These are phyloP conservation scores for Jamesozyma piceae DNA, from an alignment of 805 yeast species.

Conservation along the genomic window DNA sequence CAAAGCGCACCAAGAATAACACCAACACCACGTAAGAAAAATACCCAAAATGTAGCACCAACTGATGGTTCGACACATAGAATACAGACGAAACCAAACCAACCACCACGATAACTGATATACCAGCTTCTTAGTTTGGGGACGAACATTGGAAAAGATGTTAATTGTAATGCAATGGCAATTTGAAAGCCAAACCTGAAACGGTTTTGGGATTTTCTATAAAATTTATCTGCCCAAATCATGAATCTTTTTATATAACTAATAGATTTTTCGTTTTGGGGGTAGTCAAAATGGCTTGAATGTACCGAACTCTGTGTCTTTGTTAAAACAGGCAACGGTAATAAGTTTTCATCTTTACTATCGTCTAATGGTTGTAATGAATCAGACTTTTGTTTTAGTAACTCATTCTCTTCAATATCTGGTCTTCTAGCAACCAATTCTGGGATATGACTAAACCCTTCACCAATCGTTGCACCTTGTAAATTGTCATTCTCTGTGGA, in stretches of 20 bases:
- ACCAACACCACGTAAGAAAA: constrained; percentile 40
- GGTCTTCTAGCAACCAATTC: constrained; percentile 20
- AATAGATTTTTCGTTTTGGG: not conserved
- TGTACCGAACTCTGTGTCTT: not conserved
- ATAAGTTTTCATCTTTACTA: not conserved
- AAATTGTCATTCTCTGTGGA: constrained; percentile 32
- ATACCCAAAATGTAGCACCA: constrained; percentile 42
- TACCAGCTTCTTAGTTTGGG: constrained; percentile 43
- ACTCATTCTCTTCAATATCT: constrained; percentile 19
- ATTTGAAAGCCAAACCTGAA: constrained; percentile 40
- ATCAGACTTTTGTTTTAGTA: constrained; percentile 17
- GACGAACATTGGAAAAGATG: constrained; percentile 43
- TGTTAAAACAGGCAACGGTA: not conserved
- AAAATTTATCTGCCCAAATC: constrained; percentile 13
- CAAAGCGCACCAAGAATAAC: constrained; percentile 40
- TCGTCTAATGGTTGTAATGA: not conserved
- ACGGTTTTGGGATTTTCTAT: constrained; percentile 26
- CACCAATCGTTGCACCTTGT: constrained; percentile 23
- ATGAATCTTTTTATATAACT: constrained; percentile 1
- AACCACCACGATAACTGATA: constrained; percentile 38
- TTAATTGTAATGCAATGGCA: constrained; percentile 36
- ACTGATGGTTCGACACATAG: constrained; percentile 42
- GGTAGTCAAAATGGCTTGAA: not conserved
- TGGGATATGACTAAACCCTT: constrained; percentile 1
- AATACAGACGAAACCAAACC: constrained; percentile 47